Evolutionary conservation across 176 grass and related monocot species (phyloP), one percentile per base, ranked within the genome.

Genomic region (Phyllostachys edulis): DNA sequence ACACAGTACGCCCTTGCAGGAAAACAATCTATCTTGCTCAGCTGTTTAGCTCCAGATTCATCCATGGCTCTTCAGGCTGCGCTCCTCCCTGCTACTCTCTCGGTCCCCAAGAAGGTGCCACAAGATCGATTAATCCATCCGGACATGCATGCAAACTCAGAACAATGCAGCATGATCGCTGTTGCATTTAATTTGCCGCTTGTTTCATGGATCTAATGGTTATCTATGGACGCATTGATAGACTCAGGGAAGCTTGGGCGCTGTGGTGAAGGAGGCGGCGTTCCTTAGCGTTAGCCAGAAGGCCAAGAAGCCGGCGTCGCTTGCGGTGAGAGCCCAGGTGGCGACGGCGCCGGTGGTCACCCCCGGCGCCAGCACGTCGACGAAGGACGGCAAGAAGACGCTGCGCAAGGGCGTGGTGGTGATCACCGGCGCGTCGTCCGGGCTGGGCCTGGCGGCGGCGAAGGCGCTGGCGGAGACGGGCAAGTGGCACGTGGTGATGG

Each of bases 401-500:
- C 82, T 98, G 45, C 73, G 95, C 1, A 73, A 98, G 89, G 95
- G 95, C 70, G 91, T 91, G 8, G 95, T 95, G 51, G 89, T 98
- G 47, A 83, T 98, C 82, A 93, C 92, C 0, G 95, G 95, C 37
- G 95, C 95, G 71, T 98, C 95, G 0, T 98, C 95, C 0, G 95
- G 95, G 4, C 87, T 98, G 2, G 95, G 95, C 1, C 90, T 98
- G 1, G 95, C 95, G 7, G 66, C 90, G 2, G 95, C 92, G 34
- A 98, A 98, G 92, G 90, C 81, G 6, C 89, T 98, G 44, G 87
- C 89, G 3, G 95, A 98, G 89, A 93, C 84, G 0, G 95, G 89
- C 21, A 94, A 90, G 42, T 98, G 95, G 95, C 88, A 98, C 75
- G 90, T 98, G 5, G 81, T 94, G 16, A 98, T 98, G 95, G 95